These are phyloP conservation scores for Anthostomella pinea DNA, from an alignment of 2,329 filamentous ascomycete species.

Conservation along the genomic window DNA sequence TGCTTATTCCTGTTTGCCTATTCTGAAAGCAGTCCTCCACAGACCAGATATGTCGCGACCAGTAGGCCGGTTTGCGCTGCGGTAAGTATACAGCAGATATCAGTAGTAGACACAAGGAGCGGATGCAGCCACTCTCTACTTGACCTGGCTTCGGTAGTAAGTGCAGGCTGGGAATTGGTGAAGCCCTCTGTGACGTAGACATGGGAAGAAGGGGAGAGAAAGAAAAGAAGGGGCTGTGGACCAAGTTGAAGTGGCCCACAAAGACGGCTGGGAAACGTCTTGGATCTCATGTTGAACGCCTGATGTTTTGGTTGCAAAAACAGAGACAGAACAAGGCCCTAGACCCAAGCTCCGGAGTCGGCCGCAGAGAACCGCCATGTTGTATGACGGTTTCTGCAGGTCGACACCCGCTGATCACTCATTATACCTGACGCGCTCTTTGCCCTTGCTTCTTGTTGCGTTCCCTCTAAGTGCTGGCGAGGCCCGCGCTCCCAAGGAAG, in stretches of 20 bases:
- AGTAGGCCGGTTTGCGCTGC: neutral
- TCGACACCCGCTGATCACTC: slow-evolving; percentile 27
- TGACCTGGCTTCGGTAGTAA: slow-evolving; percentile 2
- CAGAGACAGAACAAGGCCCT: slow-evolving; percentile 69
- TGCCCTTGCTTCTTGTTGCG: slow-evolving; percentile 21
- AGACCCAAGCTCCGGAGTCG: slow-evolving; percentile 57
- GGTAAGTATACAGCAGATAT: neutral
- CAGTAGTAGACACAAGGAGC: too few relatives aligned
- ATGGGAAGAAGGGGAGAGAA: slow-evolving; percentile 18
- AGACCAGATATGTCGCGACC: too few relatives aligned
- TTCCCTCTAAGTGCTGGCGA: slow-evolving; percentile 8
- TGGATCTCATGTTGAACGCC: slow-evolving; percentile 76
- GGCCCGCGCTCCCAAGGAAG: slow-evolving; percentile 5
- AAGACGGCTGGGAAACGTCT: slow-evolving; percentile 59
- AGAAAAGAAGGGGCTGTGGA: slow-evolving; percentile 37
- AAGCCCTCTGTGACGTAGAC: too few relatives aligned
- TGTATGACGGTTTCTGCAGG: slow-evolving; percentile 60
- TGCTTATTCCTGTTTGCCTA: too few relatives aligned
- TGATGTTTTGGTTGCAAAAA: slow-evolving; percentile 84
- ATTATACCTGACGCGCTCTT: slow-evolving; percentile 29
- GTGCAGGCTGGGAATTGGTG: slow-evolving; percentile 4
- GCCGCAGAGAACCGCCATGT: slow-evolving; percentile 61
- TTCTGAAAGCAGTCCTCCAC: too few relatives aligned
- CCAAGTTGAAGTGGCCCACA: slow-evolving; percentile 67
- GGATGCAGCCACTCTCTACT: neutral